Base-by-base conservation (phyloP, 345 rosid genomes). In the Linum trigynum region DNA sequence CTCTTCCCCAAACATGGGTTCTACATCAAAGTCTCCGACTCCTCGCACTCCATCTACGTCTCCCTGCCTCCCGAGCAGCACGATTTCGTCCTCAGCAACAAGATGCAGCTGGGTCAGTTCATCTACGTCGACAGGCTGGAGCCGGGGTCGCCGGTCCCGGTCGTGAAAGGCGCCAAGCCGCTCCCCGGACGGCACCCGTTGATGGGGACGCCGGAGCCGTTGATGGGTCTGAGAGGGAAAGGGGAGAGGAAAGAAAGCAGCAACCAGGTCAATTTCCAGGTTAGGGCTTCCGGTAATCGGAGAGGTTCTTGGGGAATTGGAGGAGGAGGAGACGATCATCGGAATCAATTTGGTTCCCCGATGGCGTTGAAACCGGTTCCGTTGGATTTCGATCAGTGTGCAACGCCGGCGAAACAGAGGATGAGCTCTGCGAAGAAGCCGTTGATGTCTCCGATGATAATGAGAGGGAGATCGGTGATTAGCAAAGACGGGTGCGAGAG, bases 21-120 rank as follows among this genome's bases (percentile, higher is more conserved):
- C 81, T 85, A 81, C 81, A 86, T 95, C 48, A 95, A 95, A 79
- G 79, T 95, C 57, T 91, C 98, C 2, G 99, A 95, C 73, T 89
- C 94, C 23, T 88, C 99, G 0, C 96, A 95, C 66, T 89, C 99
- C 1, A 75, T 91, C 62, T 95, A 95, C 66, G 98, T 84, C 15
- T 82, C 83, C 65, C 92, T 95, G n/a, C 99, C 99, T 14, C 67
- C 90, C 0, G 90, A 83, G 23, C 94, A 95, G 70, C 79, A 95
- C 60, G 99, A 95, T 32, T 79, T 72, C 50, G 92, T 95, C 53
- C 76, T 94, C 8, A 94, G 96, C 82, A 73, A 88, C 79, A 87
- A 84, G 72, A 82, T 95, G 91, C 97, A 95, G 78, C 81, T 95
- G 8, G 99, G 99, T 9, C 97, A 95, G 69, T 91, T 87, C 80